Evolutionary conservation across 495 filamentous ascomycete genomes (phyloP), one percentile per base, ranked within the genome.

Genomic region (Corynascus novoguineensis): DNA sequence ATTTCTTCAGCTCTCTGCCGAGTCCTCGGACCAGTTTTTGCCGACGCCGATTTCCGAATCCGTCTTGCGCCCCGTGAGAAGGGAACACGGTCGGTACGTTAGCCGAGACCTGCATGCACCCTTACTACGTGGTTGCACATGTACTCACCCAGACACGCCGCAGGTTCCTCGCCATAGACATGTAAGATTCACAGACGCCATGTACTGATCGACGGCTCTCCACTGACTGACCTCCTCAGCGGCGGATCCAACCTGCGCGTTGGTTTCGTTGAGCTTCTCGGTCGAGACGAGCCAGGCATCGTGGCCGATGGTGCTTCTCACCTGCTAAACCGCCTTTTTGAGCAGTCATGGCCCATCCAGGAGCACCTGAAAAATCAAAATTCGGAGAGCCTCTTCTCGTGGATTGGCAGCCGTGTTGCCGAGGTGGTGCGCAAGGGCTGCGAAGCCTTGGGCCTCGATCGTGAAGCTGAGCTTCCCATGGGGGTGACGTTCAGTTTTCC

Each of bases 401-500:
- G 89, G 89, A 87, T 95, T 57, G 88, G 89, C 4, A 76, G 81
- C 53, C 85, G 83, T 61, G 87, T 92, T 51, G 85, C 83, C 10
- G 78, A 88, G 54, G 86, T 92, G 14, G 84, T 95, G 12, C 74
- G 63, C 42, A 64, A 69, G 48, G 78, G 72, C 6, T 68, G 70
- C 47, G 63, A 68, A 8, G 58, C 60, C 14, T 71, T 71, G 32
- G 21, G 38, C 29, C 47, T 75, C 15, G 15, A 65, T 54, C 57
- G 58, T 10, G 58, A 67, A 41, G 50, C 45, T 14, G 82, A 82
- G 62, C 64, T 92, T 46, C 81, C 86, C 35, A 80, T 92, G 75
- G 89, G 89, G 2, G 86, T 95, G 38, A 90, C 89, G 14, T 95
- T 92, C 68, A 89, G 85, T 72, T 95, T 95, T 62, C 88, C 89